A percentile compares a stretch with the other conserved stretches of the same genome.
Evolutionary conservation across 805 yeast species (phyloP).

Genomic region (Starmerella powellii): DNA sequence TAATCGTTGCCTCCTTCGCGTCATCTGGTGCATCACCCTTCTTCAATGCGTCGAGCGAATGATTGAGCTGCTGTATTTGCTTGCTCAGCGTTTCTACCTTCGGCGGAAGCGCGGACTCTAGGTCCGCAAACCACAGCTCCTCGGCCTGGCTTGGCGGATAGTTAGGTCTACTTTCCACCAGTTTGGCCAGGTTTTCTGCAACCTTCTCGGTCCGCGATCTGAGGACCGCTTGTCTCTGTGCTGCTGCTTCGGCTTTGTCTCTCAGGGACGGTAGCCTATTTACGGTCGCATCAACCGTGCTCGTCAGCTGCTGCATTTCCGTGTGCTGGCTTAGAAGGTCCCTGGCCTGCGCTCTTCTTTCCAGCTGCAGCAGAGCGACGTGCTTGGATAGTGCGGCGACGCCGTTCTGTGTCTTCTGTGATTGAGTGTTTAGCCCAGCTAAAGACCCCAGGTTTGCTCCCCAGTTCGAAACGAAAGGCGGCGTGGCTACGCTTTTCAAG

Average conservation of each 20-base stretch:
- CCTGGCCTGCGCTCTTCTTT: slow-evolving; percentile 32
- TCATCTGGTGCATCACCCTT: background rate
- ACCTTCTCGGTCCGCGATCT: slow-evolving; percentile 29
- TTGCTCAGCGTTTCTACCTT: slow-evolving; percentile 17
- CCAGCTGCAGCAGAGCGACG: slow-evolving; percentile 31
- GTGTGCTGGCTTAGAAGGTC: slow-evolving; percentile 36
- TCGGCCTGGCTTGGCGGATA: slow-evolving; percentile 34
- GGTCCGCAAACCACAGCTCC: slow-evolving; percentile 37
- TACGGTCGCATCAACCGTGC: slow-evolving; percentile 15
- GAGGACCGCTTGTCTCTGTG: slow-evolving; percentile 29
- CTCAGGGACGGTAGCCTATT: slow-evolving; percentile 9
- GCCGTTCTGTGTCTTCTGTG: slow-evolving; percentile 21
- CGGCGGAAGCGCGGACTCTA: slow-evolving; percentile 28
- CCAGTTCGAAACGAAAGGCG: slow-evolving; percentile 4
- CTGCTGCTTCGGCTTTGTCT: slow-evolving; percentile 16
- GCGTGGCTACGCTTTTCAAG: background rate
- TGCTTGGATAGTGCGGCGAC: slow-evolving; percentile 28
- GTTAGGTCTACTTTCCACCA: slow-evolving; percentile 19
- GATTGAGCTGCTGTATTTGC: slow-evolving; percentile 1
- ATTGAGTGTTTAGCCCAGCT: slow-evolving; percentile 21
- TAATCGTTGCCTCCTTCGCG: background rate
- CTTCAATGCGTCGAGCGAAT: background rate
- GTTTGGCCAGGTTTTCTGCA: slow-evolving; percentile 21
- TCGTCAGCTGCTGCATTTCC: slow-evolving; percentile 22
- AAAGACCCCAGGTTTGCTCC: slow-evolving; percentile 22